Evolutionary conservation across 1,284 basidiomycete species (phyloP).

Genomic region (Trametes pubescens): DNA sequence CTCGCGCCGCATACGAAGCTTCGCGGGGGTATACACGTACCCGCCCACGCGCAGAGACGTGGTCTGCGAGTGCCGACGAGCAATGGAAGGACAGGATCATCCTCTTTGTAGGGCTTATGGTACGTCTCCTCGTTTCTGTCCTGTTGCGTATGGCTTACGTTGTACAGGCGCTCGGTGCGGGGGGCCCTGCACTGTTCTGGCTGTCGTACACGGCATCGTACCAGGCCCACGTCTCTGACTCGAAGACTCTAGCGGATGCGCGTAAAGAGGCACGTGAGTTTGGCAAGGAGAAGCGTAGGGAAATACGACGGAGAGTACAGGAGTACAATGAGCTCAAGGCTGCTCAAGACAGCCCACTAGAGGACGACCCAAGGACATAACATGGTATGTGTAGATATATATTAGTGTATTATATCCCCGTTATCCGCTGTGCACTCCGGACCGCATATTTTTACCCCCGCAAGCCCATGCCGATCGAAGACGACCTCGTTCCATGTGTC

Average conservation of each 20-base stretch:
- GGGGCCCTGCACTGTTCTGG: constrained; percentile 43
- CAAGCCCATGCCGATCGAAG: neutral
- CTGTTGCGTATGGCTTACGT: neutral
- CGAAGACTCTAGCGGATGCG: constrained; percentile 53
- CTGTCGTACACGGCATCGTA: constrained; percentile 32
- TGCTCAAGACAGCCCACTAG: constrained; percentile 6
- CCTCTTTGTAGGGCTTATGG: constrained; percentile 48
- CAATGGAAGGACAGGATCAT: constrained; percentile 52
- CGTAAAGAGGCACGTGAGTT: constrained; percentile 50
- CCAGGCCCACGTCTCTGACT: constrained; percentile 45
- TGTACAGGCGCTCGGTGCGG: constrained; percentile 44
- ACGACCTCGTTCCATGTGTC: neutral
- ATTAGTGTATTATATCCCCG: constrained; percentile 4
- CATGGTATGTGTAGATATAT: constrained; percentile 7
- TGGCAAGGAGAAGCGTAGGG: constrained; percentile 49
- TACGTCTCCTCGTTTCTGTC: constrained; percentile 36
- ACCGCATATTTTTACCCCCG: neutral
- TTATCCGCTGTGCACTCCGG: neutral
- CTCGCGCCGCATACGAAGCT: constrained; percentile 31
- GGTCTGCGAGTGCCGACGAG: constrained; percentile 40
- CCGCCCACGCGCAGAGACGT: constrained; percentile 18
- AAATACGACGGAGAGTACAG: constrained; percentile 49
- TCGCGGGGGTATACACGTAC: constrained; percentile 15
- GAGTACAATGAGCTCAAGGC: constrained; percentile 38
- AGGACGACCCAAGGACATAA: constrained; percentile 3